Percentiles rank a stretch among this genome's conserved stretches.
Evolutionary conservation across 2,329 filamentous ascomycete genomes (phyloP).

Genomic region (Trichophaea hybrida): DNA sequence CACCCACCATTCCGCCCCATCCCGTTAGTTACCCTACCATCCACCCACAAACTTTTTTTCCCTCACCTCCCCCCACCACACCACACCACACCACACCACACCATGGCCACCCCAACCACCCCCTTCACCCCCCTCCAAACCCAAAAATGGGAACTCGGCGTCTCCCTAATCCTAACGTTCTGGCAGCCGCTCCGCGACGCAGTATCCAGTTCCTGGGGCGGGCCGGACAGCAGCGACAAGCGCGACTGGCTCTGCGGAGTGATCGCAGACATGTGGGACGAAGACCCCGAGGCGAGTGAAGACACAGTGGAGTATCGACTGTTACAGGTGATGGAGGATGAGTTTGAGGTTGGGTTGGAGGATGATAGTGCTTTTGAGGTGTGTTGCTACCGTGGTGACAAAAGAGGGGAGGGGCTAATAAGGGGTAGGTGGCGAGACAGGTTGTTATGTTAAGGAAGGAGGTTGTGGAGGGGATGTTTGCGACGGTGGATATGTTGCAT

Average conservation of each 20-base stretch:
- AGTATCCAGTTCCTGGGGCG: conserved; percentile 77
- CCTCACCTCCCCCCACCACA: background rate
- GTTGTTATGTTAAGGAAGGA: conserved; percentile 55
- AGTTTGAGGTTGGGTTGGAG: conserved; percentile 86
- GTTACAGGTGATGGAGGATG: conserved; percentile 82
- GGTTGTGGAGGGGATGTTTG: conserved; percentile 51
- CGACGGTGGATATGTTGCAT: conserved; percentile 36
- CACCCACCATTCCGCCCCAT: background rate
- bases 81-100: conserved; percentile 3
- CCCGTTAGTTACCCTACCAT: background rate
- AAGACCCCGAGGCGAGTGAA: conserved; percentile 46
- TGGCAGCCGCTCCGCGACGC: conserved; percentile 83
- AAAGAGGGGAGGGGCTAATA: background rate
- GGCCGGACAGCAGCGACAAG: conserved; percentile 68
- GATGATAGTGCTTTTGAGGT: conserved; percentile 64
- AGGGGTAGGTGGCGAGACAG: conserved; percentile 43
- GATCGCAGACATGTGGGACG: conserved; percentile 61
- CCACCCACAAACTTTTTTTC: background rate
- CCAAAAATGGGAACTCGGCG: conserved; percentile 68
- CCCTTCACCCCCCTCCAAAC: conserved; percentile 35
- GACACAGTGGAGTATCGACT: conserved; percentile 74
- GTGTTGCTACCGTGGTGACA: background rate
- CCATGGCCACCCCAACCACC: background rate
- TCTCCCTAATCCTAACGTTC: conserved; percentile 69
- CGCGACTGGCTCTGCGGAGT: conserved; percentile 92